These are phyloP conservation scores for Elsinoe perseae DNA, from an alignment of 2,329 filamentous ascomycete species.

Conservation along the genomic window DNA sequence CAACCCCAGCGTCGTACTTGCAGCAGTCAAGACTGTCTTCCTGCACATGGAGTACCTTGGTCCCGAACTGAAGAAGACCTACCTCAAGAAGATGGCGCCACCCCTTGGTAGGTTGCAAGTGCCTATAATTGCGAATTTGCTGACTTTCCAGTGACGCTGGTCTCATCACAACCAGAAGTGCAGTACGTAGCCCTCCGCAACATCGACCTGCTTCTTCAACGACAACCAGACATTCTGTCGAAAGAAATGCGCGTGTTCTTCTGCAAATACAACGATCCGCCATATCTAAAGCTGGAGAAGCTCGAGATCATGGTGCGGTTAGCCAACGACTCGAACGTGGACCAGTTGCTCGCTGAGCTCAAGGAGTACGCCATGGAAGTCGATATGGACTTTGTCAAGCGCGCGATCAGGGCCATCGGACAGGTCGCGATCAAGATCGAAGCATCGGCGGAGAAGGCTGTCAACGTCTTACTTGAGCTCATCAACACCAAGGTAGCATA, in stretches of 20 bases:
- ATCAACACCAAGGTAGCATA: constrained; percentile 99
- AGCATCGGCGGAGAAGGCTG: constrained; percentile 86
- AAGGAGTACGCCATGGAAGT: constrained; percentile 98
- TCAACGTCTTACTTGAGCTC: constrained; percentile 84
- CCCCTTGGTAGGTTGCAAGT: constrained; percentile 59
- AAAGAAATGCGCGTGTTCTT: constrained; percentile 98
- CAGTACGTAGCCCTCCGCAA: constrained; percentile 96
- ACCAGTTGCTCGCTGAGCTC: constrained; percentile 85
- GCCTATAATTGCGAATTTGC: constrained; percentile 21
- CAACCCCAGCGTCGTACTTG: constrained; percentile 90
- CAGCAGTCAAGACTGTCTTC: constrained; percentile 97
- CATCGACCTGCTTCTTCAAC: constrained; percentile 90
- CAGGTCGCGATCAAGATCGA: constrained; percentile 99
- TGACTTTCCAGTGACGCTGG: constrained; percentile 65
- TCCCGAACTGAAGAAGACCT: constrained; percentile 69
- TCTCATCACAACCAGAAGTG: constrained; percentile 91
- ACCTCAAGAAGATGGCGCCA: constrained; percentile 97
- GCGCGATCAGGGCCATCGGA: constrained; percentile 91
- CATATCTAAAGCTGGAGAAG: constrained; percentile 95
- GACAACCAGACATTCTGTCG: constrained; percentile 91
- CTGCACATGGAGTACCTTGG: constrained; percentile 85
- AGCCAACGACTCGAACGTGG: constrained; percentile 93
- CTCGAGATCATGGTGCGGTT: constrained; percentile 99
- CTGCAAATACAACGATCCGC: constrained; percentile 99
- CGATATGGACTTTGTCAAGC: constrained; percentile 96